Evolutionary conservation across 2,329 filamentous ascomycete species (phyloP), one percentile per base, ranked within the genome.

Genomic region (Lachnellula suecica): DNA sequence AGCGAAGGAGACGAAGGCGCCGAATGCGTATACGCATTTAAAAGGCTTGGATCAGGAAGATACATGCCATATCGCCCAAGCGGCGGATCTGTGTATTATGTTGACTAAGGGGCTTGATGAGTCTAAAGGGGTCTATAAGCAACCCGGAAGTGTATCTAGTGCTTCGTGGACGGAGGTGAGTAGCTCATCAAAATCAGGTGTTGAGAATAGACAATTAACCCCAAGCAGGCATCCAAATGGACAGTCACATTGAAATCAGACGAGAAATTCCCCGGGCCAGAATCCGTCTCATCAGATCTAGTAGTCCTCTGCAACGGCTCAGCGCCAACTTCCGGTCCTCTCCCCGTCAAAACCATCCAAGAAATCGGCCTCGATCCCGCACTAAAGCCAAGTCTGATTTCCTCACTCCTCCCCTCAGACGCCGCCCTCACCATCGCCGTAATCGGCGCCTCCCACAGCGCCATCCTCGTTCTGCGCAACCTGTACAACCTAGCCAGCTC

Each of bases 371-470:
- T 86, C 10, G 82, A 85, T 61, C 66, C 70, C 5, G 79, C 78
- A 3, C 73, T 86, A 7, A 77, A 77, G 20, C 82, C 82, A 4
- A 75, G 75, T 2, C 60, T 71, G 2, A 71, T 84, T 13, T 60
- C 71, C 5, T 63, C 68, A 4, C 59, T 65, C n/a, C 66, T 81
- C 9, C 69, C 70, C 7, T 56, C 63, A 4, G 62, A 72, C 22
- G 56, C 58, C 13, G 59, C 68, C 6, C 64, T 67, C 1, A 81
- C 75, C 2, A 67, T 86, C 15, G 81, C 74, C 11, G 79, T 86
- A 9, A 72, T 86, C 9, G 83, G 83, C 27, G 81, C 81, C 41
- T 85, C 82, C 2, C 83, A 86, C 67, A 83, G 79, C 40, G 83
- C 83, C 11, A 80, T 86, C 44, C 72, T 86, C 9, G 81, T 83